Evolutionary conservation across 1,284 basidiomycete species (phyloP), one percentile per base, ranked within the genome.

Genomic region (Apiotrichum gamsii): DNA sequence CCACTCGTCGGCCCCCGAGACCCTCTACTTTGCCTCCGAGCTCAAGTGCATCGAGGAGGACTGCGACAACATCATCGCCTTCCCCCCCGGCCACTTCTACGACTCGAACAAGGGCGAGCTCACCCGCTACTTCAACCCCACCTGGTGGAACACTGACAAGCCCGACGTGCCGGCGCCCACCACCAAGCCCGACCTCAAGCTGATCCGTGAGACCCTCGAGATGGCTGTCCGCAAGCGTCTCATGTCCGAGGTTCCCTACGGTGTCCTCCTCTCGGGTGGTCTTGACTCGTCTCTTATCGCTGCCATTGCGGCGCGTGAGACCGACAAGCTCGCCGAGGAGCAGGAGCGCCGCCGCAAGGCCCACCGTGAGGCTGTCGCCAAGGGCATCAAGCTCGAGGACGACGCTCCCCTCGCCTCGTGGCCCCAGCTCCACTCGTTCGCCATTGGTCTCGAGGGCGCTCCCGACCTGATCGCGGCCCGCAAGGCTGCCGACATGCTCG

Each of bases 401-500:
- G 67, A 68, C 39, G 83, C 80, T 24, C 83, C 84, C 16, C 79
- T 93, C 34, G 84, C 86, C 39, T 79, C 89, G 20, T 98, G 95
- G 95, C 94, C 95, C 1, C 87, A 90, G 67, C 78, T 99, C 24
- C 95, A 98, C 74, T 98, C 95, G 8, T 99, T 98, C 76, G 94
- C 94, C 9, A 87, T 98, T 60, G 95, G 95, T 56, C 79, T 99
- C 34, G 86, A 90, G 64, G 85, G 90, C 73, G 95, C 95, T 6
- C 95, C 95, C 4, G 95, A 99, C 74, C 79, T 97, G 34, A 72
- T 96, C 42, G 95, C 95, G 1, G 95, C 95, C 4, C 80, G 88
- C 50, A 93, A 94, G 71, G 95, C 87, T 0, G 95, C 95, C 25
- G 84, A 85, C 61, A 96, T 82, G 75, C 79, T 99, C 39, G 93